Evolutionary conservation across 179 eudicot genomes (phyloP).

Genomic region (Beta macrorhiza): DNA sequence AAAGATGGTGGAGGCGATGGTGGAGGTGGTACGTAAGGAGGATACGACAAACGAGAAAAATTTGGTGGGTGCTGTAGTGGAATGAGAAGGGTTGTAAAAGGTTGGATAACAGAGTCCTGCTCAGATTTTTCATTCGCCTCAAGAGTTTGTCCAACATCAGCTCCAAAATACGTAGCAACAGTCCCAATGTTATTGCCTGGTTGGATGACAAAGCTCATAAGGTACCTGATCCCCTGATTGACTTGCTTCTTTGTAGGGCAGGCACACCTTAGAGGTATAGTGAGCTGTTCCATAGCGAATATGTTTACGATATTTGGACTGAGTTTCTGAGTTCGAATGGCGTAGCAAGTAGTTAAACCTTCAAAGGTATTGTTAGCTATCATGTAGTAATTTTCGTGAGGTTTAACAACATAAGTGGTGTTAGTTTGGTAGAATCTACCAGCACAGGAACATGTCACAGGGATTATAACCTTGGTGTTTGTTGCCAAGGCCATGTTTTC

Average conservation of each 20-base stretch:
- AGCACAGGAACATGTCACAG: conserved; percentile 55
- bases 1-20: conserved; percentile 41
- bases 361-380: conserved; percentile 48
- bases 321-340: conserved; percentile 26
- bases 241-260: conserved; percentile 54
- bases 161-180: conserved; percentile 48
- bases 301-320: conserved; percentile 29
- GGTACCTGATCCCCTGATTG: conserved; percentile 35
- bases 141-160: conserved; percentile 28
- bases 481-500: conserved; percentile 32
- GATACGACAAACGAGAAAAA: conserved; percentile 31
- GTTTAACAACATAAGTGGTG: conserved; percentile 34
- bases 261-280: conserved; percentile 59
- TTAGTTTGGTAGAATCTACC: conserved; percentile 50
- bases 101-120: conserved; percentile 37
- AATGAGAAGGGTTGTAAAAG: conserved; percentile 48
- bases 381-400: conserved; percentile 27
- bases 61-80: conserved; percentile 51
- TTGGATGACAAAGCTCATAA: conserved; percentile 45
- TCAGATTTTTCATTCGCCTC: conserved; percentile 47
- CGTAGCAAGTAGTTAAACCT: conserved; percentile 54
- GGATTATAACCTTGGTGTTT: conserved; percentile 49
- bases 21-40: conserved; percentile 23
- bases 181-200: conserved; percentile 29
- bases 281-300: conserved; percentile 28